These are phyloP conservation scores for Taphrina flavorubra DNA, from an alignment of 1,139 yeast species.

Conservation along the genomic window DNA sequence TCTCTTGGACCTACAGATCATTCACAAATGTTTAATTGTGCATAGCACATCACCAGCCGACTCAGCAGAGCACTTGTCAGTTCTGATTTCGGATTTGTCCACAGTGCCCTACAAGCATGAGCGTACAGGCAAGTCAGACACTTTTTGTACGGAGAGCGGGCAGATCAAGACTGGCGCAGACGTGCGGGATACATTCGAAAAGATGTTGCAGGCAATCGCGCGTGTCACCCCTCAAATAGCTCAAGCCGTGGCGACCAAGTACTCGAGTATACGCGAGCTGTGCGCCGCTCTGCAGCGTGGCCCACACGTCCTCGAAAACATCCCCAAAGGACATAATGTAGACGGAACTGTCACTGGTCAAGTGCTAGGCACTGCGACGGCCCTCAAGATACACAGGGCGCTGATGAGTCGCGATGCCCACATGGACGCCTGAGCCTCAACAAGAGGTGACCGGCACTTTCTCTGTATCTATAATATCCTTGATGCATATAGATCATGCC, in stretches of 20 bases:
- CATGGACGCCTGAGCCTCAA: conserved; percentile 3
- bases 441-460: background rate
- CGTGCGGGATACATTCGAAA: conserved; percentile 43
- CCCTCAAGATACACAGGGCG: conserved; percentile 15
- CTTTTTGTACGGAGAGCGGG: conserved; percentile 46
- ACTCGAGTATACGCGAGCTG: conserved; percentile 26
- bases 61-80: conserved; percentile 45
- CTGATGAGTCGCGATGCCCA: conserved; percentile 14
- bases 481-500: background rate
- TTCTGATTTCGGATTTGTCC: conserved; percentile 45
- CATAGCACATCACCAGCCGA: conserved; percentile 44
- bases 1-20: conserved; percentile 44
- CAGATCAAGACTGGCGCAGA: conserved; percentile 45
- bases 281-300: conserved; percentile 20
- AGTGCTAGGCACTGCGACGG: conserved; percentile 17
- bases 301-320: conserved; percentile 20
- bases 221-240: conserved; percentile 46
- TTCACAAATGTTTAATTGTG: conserved; percentile 43
- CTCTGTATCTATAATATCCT: background rate
- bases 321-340: conserved; percentile 25
- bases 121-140: conserved; percentile 31
- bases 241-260: conserved; percentile 41
- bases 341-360: conserved; percentile 36
- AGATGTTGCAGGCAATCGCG: conserved; percentile 43
- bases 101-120: conserved; percentile 46